phyloP scores from a whole-genome alignment of 495 filamentous ascomycete genomes.

The Penicillium silybi region DNA sequence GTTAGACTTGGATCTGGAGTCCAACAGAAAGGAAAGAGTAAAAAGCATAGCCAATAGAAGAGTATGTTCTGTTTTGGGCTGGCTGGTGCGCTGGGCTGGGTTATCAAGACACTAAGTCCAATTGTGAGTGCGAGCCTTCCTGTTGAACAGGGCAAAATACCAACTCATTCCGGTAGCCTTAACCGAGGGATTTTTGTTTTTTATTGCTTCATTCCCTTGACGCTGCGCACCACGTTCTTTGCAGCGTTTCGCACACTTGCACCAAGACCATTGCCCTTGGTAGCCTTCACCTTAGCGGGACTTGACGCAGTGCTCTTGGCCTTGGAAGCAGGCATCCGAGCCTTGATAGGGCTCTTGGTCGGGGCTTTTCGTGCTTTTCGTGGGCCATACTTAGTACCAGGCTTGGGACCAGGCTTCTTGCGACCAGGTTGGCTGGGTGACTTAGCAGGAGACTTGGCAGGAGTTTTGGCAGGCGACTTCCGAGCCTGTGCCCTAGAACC shows the following conservation, averaged over 20 bases:
- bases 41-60: not conserved
- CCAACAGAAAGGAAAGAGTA: not conserved
- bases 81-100: not conserved
- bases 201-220: constrained; percentile 19
- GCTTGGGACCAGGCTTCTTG: not conserved
- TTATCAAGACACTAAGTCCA: not conserved
- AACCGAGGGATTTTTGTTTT: not conserved
- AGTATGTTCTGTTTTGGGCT: not conserved
- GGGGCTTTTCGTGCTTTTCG: constrained; percentile 14
- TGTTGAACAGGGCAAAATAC: not conserved
- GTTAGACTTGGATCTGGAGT: not conserved
- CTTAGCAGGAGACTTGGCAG: constrained; percentile 12
- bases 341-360: constrained; percentile 9
- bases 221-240: constrained; percentile 11
- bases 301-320: constrained; percentile 8
- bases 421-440: not conserved
- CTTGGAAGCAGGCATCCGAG: constrained; percentile 8
- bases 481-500: constrained; percentile 10
- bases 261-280: constrained; percentile 4
- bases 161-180: not conserved
- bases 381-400: not conserved
- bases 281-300: constrained; percentile 3
- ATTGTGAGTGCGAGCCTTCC: not conserved
- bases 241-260: constrained; percentile 17
- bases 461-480: constrained; percentile 7